Percentiles rank a stretch among this genome's conserved stretches.
These are phyloP conservation scores for Olyra latifolia DNA, from an alignment of 176 grass and related monocot species.

Conservation along the genomic window DNA sequence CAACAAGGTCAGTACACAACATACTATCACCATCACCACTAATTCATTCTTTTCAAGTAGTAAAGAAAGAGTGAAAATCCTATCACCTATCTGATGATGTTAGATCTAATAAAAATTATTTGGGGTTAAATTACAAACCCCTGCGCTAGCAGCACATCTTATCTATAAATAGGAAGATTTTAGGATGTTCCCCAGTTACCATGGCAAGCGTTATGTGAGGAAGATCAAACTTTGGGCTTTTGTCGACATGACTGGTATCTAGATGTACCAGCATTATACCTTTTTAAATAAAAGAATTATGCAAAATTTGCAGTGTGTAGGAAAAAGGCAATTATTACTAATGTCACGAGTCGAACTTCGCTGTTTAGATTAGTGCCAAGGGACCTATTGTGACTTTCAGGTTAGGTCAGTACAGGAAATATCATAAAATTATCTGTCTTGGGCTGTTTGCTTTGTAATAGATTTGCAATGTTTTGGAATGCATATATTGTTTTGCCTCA, in stretches of 20 bases:
- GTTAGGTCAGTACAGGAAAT: background rate
- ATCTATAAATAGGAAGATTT: background rate
- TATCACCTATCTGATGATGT: background rate
- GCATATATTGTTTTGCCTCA: background rate
- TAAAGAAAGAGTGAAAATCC: background rate
- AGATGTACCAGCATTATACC: background rate
- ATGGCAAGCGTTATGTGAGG: background rate
- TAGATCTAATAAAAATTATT: background rate
- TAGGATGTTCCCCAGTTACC: background rate
- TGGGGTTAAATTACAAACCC: background rate
- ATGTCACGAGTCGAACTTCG: background rate
- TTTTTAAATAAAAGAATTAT: background rate
- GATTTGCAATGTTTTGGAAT: background rate
- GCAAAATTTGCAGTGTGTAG: background rate
- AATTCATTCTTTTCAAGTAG: too few species aligned
- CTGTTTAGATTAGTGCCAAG: background rate
- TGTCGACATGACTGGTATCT: background rate
- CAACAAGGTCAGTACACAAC: too few species aligned
- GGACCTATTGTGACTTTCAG: background rate
- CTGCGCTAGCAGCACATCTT: background rate
- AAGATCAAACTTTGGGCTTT: background rate
- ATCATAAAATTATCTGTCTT: background rate
- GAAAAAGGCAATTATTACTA: background rate
- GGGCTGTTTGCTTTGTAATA: background rate
- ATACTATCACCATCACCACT: too few species aligned